Conservation (phyloP, 2,329 filamentous ascomycete genomes). For the Aspergillus chevalieri region DNA sequence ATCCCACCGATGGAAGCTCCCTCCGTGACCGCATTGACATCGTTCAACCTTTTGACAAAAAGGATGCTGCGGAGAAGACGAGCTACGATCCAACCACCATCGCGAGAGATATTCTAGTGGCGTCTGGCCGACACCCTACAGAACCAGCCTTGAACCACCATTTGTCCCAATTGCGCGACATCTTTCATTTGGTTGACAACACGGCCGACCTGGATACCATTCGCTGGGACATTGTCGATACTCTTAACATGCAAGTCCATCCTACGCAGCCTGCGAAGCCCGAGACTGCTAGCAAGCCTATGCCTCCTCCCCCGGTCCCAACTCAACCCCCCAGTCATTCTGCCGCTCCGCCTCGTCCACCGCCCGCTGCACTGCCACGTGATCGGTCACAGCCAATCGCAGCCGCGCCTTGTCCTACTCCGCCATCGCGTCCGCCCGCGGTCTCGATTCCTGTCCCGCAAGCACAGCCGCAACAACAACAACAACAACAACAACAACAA, state of each 20-base stretch:
- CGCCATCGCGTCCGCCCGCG: neutral
- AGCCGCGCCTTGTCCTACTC: neutral
- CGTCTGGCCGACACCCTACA: constrained; percentile 55
- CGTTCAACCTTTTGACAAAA: constrained; percentile 39
- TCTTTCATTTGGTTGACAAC: constrained; percentile 38
- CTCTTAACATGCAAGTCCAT: neutral
- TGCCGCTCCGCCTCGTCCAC: constrained; percentile 6
- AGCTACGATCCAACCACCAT: constrained; percentile 58
- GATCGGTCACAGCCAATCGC: constrained; percentile 3
- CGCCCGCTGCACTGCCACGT: constrained; percentile 11
- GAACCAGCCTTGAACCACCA: constrained; percentile 56
- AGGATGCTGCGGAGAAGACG: constrained; percentile 38
- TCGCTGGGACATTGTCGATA: constrained; percentile 56
- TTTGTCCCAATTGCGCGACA: constrained; percentile 43
- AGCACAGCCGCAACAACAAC: neutral
- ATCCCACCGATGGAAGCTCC: constrained; percentile 10
- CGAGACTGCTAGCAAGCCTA: neutral
- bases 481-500: neutral
- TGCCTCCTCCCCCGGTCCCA: neutral
- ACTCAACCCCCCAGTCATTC: neutral
- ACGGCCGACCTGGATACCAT: constrained; percentile 52
- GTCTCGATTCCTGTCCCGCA: neutral
- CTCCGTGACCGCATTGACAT: constrained; percentile 30
- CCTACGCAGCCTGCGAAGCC: neutral
- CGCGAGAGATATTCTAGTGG: constrained; percentile 57